These are phyloP conservation scores for Solanum stenotomum DNA, from an alignment of 257 asterid genomes.

Conservation along the genomic window DNA sequence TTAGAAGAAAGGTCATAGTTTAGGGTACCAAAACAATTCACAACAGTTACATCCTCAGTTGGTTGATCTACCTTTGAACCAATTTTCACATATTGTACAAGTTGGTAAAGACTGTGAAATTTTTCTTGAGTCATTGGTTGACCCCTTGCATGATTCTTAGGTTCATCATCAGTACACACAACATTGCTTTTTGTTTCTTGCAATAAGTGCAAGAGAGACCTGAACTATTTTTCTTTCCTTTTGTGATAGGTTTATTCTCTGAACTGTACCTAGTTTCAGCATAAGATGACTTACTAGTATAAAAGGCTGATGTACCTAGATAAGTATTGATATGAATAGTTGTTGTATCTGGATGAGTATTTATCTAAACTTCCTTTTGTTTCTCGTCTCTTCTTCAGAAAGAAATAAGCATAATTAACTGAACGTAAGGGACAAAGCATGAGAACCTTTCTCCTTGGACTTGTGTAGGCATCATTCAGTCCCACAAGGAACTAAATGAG, in stretches of 20 bases:
- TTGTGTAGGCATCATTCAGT: background rate
- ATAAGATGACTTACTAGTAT: background rate
- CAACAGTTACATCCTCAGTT: background rate
- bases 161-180: background rate
- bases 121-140: background rate
- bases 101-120: background rate
- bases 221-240: background rate
- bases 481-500: background rate
- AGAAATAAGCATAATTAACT: background rate
- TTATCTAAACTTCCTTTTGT: background rate
- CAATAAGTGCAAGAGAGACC: background rate
- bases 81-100: background rate
- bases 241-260: background rate
- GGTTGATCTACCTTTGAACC: background rate
- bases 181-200: background rate
- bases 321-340: no score
- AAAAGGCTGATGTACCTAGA: background rate
- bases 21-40: background rate
- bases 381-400: background rate
- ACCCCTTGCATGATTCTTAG: background rate
- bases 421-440: background rate
- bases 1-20: background rate
- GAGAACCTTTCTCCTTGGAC: background rate
- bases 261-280: background rate
- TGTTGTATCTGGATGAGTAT: no score